These are phyloP conservation scores for Coniella vitis DNA, from an alignment of 2,329 filamentous ascomycete species.

Conservation along the genomic window DNA sequence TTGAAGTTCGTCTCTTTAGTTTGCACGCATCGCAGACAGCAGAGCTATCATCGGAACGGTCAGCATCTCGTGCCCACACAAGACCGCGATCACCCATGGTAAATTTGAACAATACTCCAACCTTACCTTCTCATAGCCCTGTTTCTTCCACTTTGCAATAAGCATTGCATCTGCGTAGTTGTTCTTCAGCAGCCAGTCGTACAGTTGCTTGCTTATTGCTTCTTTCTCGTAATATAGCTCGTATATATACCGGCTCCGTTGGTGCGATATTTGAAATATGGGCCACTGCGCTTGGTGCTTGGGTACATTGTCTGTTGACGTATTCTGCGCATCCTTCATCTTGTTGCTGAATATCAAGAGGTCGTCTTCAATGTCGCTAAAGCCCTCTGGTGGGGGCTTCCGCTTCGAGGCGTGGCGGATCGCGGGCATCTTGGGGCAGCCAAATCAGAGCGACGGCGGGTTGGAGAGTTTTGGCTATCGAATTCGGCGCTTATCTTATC, in stretches of 20 bases:
- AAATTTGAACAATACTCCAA: slow-evolving; percentile 6
- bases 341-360: slow-evolving; percentile 81
- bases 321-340: slow-evolving; percentile 93
- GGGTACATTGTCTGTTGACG: slow-evolving; percentile 68
- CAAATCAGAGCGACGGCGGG: not conserved
- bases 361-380: slow-evolving; percentile 82
- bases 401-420: slow-evolving; percentile 68
- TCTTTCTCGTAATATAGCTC: slow-evolving; percentile 98
- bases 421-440: slow-evolving; percentile 56
- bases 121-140: slow-evolving; percentile 92
- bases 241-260: slow-evolving; percentile 88
- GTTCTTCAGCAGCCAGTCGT: slow-evolving; percentile 96
- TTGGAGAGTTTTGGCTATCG: not conserved
- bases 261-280: slow-evolving; percentile 94
- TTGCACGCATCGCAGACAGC: slow-evolving; percentile 92
- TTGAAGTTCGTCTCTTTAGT: slow-evolving; percentile 99
- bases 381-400: slow-evolving; percentile 79
- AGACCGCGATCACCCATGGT: not conserved
- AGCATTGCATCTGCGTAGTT: slow-evolving; percentile 89
- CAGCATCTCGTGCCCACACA: slow-evolving; percentile 17
- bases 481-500: not conserved
- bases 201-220: slow-evolving; percentile 84
- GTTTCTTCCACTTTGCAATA: slow-evolving; percentile 99
- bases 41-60: slow-evolving; percentile 52
- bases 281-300: slow-evolving; percentile 94